Conservation (phyloP, 2,329 filamentous ascomycete species). For the Didymella keratinophila region DNA sequence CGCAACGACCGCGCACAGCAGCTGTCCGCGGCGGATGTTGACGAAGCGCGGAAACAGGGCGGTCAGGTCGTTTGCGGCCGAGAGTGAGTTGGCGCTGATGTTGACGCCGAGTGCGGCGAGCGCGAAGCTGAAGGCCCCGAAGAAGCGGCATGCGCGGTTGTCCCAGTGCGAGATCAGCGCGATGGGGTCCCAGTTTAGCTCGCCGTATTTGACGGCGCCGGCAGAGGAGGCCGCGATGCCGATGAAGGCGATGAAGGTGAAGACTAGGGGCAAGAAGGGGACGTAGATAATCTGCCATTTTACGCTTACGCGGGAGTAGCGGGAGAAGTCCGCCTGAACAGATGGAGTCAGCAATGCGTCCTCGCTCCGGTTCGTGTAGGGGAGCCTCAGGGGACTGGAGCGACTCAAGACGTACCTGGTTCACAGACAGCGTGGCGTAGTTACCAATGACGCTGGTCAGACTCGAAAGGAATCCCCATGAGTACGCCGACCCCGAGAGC, state of each 20-base stretch:
- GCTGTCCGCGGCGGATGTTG: constrained; percentile 60
- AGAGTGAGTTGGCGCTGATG: constrained; percentile 61
- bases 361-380: too few species aligned
- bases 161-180: constrained; percentile 50
- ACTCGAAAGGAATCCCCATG: constrained; percentile 62
- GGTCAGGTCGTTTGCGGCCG: constrained; percentile 63
- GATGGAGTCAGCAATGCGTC: too few species aligned
- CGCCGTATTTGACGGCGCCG: constrained; percentile 60
- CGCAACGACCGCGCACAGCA: constrained; percentile 55
- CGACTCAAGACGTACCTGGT: constrained; percentile 47
- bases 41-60: constrained; percentile 62
- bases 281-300: constrained; percentile 62
- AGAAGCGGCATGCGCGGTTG: constrained; percentile 52
- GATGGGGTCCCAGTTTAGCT: constrained; percentile 55
- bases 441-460: constrained; percentile 60
- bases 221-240: constrained; percentile 68
- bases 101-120: constrained; percentile 63
- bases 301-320: constrained; percentile 58
- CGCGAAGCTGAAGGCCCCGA: constrained; percentile 54
- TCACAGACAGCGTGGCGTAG: constrained; percentile 62
- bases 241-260: constrained; percentile 63
- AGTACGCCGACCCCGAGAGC: constrained; percentile 59
- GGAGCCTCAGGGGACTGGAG: too few species aligned
- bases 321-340: constrained; percentile 64
- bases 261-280: constrained; percentile 60